Evolutionary conservation across 2,329 filamentous ascomycete species (phyloP), one percentile per base, ranked within the genome.

Genomic region (Lecanoromycetidae sp.): DNA sequence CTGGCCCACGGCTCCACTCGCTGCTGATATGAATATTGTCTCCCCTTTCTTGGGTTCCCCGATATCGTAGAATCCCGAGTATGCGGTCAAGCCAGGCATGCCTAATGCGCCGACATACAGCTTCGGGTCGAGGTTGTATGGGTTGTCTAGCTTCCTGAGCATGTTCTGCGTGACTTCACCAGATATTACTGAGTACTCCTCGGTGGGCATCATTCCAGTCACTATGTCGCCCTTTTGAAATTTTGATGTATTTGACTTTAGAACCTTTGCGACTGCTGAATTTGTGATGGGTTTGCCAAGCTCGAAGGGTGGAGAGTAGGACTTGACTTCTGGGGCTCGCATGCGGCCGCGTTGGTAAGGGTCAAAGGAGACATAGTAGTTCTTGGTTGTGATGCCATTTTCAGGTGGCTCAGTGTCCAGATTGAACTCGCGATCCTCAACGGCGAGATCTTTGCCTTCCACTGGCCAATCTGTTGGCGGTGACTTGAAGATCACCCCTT

Each of bases 291-390:
- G 76, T 56, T 75, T 65, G 60, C 72, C 71, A 38, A 84, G 63
- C 13, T 71, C 61, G 58, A 79, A 86, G 2, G 81, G 64, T 1
- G 80, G 70, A 19, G 70, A 62, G 69, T 87, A 91, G 8, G 83
- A 87, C 66, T 82, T 77, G 60, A 67, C 57, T 29, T 69, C 62
- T 5, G 82, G 60, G 39, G 71, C 65, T 39, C 85, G 80, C 83
- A 94, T 88, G 56, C 77, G 76, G 51, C 82, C 83, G 48, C 87
- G 82, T 70, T 84, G 78, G 69, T 93, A 94, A 2, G 87, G 87
- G 64, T 94, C 87, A 66, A 82, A 82, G 33, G 84, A 88, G 54
- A 79, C 71, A 63, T 83, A 86, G 58, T 82, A 74, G 56, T 82
- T 76, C 67, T 86, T 76, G 54, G 82, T 66, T 26, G 77, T 76